Conservation (phyloP, 768 basidiomycete genomes). For the Stropharia rugosoannulata region DNA sequence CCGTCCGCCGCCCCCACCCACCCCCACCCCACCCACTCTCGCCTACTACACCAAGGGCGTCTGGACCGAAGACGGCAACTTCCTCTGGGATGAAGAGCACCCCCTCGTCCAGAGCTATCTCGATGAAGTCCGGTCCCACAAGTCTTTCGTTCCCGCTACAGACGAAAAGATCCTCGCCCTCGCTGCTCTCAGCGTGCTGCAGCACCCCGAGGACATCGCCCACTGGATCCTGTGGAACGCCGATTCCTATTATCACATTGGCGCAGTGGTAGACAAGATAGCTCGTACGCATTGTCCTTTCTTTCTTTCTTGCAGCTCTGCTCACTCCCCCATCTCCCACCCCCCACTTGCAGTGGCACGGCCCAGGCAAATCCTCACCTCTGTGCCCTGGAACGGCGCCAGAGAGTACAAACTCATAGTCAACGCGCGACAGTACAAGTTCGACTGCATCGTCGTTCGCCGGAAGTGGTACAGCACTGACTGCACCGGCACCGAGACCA, state of each 20-base stretch:
- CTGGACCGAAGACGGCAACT: slow-evolving; percentile 34
- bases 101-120: slow-evolving; percentile 52
- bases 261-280: slow-evolving; percentile 51
- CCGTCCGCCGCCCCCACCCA: slow-evolving; percentile 21
- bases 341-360: slow-evolving; percentile 30
- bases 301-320: not conserved
- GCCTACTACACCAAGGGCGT: slow-evolving; percentile 36
- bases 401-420: slow-evolving; percentile 29
- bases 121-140: slow-evolving; percentile 34
- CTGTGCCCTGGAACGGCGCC: slow-evolving; percentile 44
- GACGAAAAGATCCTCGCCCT: slow-evolving; percentile 51
- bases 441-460: slow-evolving; percentile 17
- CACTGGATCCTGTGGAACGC: slow-evolving; percentile 69
- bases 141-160: slow-evolving; percentile 37
- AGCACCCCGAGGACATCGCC: slow-evolving; percentile 50
- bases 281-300: slow-evolving; percentile 40
- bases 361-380: slow-evolving; percentile 36
- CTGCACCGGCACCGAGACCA: slow-evolving; percentile 9
- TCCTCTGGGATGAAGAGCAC: slow-evolving; percentile 44
- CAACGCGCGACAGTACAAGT: slow-evolving; percentile 21
- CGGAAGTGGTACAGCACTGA: slow-evolving; percentile 22
- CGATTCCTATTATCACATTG: slow-evolving; percentile 46
- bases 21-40: slow-evolving; percentile 16
- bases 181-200: slow-evolving; percentile 60
- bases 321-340: slow-evolving; percentile 5